These are phyloP conservation scores for Dictyophora rubrovolvata DNA, from an alignment of 768 basidiomycete genomes.

Conservation along the genomic window DNA sequence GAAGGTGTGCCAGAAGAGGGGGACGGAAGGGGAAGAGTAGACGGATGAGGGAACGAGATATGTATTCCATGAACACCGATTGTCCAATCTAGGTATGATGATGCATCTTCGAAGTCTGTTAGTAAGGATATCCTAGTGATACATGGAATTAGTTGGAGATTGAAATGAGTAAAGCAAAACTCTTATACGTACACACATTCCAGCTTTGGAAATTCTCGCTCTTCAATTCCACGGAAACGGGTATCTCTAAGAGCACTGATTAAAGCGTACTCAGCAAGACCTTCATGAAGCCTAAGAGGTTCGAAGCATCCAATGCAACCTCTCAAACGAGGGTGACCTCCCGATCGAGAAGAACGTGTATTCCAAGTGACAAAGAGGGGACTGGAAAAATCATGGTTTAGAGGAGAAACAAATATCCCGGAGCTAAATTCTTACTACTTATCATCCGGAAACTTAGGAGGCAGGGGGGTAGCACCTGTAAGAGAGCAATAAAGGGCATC, in stretches of 20 bases:
- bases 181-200: constrained; percentile 69
- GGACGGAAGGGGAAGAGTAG: constrained; percentile 31
- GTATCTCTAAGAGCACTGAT: constrained; percentile 84
- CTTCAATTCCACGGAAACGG: constrained; percentile 73
- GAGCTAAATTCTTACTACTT: constrained; percentile 53
- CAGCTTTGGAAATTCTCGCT: constrained; percentile 64
- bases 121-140: constrained; percentile 72
- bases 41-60: constrained; percentile 78
- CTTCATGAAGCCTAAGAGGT: constrained; percentile 58
- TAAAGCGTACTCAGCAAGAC: constrained; percentile 83
- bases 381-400: constrained; percentile 27
- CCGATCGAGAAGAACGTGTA: constrained; percentile 50
- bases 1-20: constrained; percentile 50
- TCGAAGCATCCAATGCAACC: constrained; percentile 96
- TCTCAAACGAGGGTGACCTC: constrained; percentile 54
- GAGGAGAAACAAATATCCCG: not conserved
- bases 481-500: constrained; percentile 75
- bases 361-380: constrained; percentile 98
- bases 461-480: constrained; percentile 41
- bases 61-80: constrained; percentile 88
- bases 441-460: constrained; percentile 57
- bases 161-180: not conserved
- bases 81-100: constrained; percentile 86
- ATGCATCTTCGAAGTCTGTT: constrained; percentile 82
- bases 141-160: not conserved